Percentiles rank a stretch among this genome's conserved stretches.
Evolutionary conservation across 352 stramenopile species (phyloP).

Genomic region (Pythium periplocum): DNA sequence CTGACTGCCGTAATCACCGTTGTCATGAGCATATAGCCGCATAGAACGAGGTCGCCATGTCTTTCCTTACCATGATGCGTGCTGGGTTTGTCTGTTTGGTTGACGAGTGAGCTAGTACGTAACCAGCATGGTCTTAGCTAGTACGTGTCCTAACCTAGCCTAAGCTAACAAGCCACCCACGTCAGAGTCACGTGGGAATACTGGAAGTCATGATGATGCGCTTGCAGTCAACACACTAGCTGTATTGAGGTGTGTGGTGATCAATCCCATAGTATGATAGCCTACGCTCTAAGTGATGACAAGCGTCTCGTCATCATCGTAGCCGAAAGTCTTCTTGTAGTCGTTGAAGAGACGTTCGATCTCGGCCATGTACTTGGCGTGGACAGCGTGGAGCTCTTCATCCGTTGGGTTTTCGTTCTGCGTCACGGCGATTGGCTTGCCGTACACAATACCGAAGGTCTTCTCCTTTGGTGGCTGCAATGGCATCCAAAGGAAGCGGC

Average conservation of each 20-base stretch:
- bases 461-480: constrained; percentile 53
- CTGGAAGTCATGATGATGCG: no score
- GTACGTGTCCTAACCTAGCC: no score
- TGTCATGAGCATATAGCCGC: neutral
- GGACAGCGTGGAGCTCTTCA: constrained; percentile 44
- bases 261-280: no score
- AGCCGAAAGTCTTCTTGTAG: constrained; percentile 72
- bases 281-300: constrained; percentile 39
- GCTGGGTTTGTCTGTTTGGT: no score
- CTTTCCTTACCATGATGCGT: no score
- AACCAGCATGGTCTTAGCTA: no score
- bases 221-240: no score
- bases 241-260: no score
- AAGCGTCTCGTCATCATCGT: constrained; percentile 69
- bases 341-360: constrained; percentile 56
- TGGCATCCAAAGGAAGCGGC: constrained; percentile 75
- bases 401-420: constrained; percentile 54
- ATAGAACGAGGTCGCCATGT: neutral
- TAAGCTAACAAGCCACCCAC: no score
- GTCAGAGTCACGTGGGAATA: no score
- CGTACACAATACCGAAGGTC: constrained; percentile 68
- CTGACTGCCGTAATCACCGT: constrained; percentile 40
- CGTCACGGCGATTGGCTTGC: constrained; percentile 54
- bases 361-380: constrained; percentile 54
- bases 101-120: no score